Conservation (phyloP, 345 rosid species). For the Populus deltoides region DNA sequence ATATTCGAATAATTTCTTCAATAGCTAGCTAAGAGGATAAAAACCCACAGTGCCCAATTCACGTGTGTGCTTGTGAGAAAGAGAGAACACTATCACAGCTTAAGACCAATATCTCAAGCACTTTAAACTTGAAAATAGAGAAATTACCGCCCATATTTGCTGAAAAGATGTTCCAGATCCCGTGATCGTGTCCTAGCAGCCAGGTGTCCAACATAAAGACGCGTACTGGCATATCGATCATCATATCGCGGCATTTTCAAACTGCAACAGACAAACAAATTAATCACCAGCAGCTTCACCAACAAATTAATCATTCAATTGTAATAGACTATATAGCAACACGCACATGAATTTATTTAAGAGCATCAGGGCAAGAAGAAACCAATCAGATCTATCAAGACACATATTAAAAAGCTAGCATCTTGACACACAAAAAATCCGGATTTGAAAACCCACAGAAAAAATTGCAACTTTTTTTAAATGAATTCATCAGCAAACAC, state of each 20-base stretch:
- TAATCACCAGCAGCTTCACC: neutral
- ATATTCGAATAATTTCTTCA: neutral
- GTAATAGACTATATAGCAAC: neutral
- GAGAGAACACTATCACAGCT: neutral
- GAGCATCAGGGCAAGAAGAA: neutral
- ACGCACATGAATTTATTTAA: neutral
- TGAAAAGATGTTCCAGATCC: conserved; percentile 65
- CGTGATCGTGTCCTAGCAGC: conserved; percentile 63
- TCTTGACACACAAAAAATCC: neutral
- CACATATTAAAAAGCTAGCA: neutral
- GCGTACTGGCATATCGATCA: conserved; percentile 61
- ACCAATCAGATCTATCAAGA: neutral
- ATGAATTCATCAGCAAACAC: neutral
- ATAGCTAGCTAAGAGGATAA: neutral
- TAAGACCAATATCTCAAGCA: neutral
- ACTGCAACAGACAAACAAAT: conserved; percentile 17
- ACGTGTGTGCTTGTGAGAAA: neutral
- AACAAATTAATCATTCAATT: neutral
- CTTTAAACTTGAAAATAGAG: neutral
- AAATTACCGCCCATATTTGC: conserved; percentile 72
- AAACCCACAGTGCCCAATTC: neutral
- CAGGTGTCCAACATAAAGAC: conserved; percentile 75
- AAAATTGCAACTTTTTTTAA: neutral
- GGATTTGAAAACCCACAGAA: neutral
- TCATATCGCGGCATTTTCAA: conserved; percentile 69